These are phyloP conservation scores for Cerrena zonata DNA, from an alignment of 1,284 basidiomycete genomes.

Conservation along the genomic window DNA sequence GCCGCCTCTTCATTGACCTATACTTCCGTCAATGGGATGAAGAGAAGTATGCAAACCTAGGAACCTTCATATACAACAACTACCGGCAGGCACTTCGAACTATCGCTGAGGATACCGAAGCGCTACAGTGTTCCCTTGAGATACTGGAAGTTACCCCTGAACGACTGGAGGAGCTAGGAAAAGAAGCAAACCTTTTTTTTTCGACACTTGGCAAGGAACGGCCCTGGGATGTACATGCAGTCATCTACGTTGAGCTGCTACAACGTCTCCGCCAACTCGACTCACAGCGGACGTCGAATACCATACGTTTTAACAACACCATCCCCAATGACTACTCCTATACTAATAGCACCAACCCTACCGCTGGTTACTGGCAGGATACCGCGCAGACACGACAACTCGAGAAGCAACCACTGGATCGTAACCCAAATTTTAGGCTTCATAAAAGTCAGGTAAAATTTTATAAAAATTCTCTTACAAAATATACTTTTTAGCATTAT, in stretches of 20 bases:
- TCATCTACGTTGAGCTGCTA: neutral
- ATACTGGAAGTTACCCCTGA: too few species aligned
- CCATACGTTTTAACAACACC: conserved; percentile 15
- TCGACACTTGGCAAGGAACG: neutral
- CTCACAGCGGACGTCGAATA: conserved; percentile 15
- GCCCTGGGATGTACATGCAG: neutral
- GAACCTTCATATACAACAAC: conserved; percentile 4
- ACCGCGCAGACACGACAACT: too few species aligned
- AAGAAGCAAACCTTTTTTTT: too few species aligned
- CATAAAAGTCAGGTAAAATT: too few species aligned
- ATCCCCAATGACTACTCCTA: neutral
- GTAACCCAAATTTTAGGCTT: too few species aligned
- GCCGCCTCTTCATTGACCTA: conserved; percentile 19
- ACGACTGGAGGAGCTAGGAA: too few species aligned
- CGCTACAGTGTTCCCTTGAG: neutral
- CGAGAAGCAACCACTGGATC: too few species aligned
- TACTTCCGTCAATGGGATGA: conserved; percentile 26
- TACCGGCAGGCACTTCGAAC: neutral
- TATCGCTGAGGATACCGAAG: neutral
- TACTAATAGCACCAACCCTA: too few species aligned
- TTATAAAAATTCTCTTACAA: too few species aligned
- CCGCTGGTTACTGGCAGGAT: too few species aligned
- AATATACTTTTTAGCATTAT: too few species aligned
- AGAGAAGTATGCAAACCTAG: conserved; percentile 23
- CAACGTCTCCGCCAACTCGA: neutral